Evolutionary conservation across 306 rosid species (phyloP), one percentile per base, ranked within the genome.

Genomic region (Herpetospermum pedunculosum): DNA sequence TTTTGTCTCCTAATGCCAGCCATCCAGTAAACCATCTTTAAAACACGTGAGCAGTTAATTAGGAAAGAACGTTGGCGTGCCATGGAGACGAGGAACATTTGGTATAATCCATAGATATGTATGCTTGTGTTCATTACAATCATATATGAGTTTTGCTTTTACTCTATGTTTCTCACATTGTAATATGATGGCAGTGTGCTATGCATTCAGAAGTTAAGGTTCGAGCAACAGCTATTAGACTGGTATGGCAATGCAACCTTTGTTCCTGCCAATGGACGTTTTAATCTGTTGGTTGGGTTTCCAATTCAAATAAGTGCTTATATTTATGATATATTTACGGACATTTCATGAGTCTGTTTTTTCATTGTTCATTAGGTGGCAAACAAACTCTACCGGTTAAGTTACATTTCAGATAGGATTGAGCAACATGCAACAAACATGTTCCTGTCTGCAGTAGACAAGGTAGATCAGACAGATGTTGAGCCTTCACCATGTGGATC

Each of bases 141-240:
- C 32, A 50, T 13, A n/a, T 34, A 18, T 34, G 30, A 30, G 35
- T 38, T 35, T 11, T 37, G 19, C 25, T 15, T 38, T n/a, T 19
- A 32, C 13, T 13, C 1, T 34, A 25, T 26, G 15, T n/a, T 35
- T 29, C 76, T 74, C 25, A 30, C 32, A 30, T 50, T 53, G 59
- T 69, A 76, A 52, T 52, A 38, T 25, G 57, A 80, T 81, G 81
- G 86, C 92, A 94, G 99, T 94, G 99, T 85, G 91, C 97, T 68
- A 82, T 88, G 35, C 99, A 94, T 81, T 38, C 88, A n/a, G 96
- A 94, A 81, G 96, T 91, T 77, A 97, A 94, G 80, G 90, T 91
- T 73, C 91, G 99, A 76, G 89, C 99, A 69, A 94, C 88, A 87
- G 96, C 97, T 85, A 91, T 91, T 59, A 90, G 99, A 70, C 90